A percentile compares a stretch with the other conserved stretches of the same genome.
phyloP scores from a whole-genome alignment of 345 rosid species.

The Eucalyptus sp. region DNA sequence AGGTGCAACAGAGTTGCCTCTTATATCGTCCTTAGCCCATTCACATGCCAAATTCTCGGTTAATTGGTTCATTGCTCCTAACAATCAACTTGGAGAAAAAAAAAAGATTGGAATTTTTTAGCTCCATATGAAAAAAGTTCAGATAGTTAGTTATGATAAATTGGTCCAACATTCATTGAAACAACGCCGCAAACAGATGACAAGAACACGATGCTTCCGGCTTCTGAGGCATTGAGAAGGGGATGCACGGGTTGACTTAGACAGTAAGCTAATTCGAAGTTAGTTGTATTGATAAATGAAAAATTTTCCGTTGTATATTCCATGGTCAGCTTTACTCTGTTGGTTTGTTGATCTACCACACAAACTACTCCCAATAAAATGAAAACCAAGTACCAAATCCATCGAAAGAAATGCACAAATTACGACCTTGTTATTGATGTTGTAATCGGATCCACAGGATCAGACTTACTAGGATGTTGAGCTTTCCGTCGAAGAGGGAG shows the following conservation, averaged over 20 bases:
- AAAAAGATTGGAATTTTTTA: neutral
- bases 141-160: neutral
- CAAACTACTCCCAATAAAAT: too few species aligned
- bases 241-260: conserved; percentile 40
- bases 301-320: conserved; percentile 7
- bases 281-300: conserved; percentile 11
- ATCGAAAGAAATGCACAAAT: too few species aligned
- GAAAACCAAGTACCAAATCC: too few species aligned
- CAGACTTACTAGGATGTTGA: too few species aligned
- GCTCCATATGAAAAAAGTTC: neutral
- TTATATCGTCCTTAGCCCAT: conserved; percentile 35
- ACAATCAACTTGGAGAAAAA: neutral
- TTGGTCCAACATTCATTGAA: conserved; percentile 1
- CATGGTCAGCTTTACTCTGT: too few species aligned
- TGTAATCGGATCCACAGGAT: too few species aligned
- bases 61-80: conserved; percentile 27
- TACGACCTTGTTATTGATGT: too few species aligned
- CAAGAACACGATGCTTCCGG: conserved; percentile 37
- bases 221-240: conserved; percentile 32
- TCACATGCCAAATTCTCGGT: conserved; percentile 30
- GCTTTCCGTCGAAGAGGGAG: too few species aligned
- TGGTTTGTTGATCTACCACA: too few species aligned
- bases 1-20: conserved; percentile 27
- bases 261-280: conserved; percentile 39
- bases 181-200: conserved; percentile 25